Evolutionary conservation across 495 filamentous ascomycete genomes (phyloP).

Genomic region (Letharia lupina): DNA sequence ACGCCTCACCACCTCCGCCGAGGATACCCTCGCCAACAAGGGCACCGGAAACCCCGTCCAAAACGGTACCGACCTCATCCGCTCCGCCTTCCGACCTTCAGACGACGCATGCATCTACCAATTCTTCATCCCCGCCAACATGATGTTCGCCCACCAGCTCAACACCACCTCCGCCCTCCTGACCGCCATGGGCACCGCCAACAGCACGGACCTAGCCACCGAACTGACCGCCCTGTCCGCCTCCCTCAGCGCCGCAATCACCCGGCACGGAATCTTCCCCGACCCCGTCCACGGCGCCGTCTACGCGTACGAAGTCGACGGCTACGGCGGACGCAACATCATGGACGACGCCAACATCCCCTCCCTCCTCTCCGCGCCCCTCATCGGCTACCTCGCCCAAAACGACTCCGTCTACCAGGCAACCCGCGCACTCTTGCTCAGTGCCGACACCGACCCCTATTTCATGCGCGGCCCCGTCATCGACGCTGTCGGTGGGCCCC

Average conservation of each 20-base stretch:
- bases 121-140: constrained; percentile 55
- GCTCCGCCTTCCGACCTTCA: constrained; percentile 53
- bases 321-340: constrained; percentile 41
- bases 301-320: constrained; percentile 53
- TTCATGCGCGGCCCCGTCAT: constrained; percentile 47
- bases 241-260: constrained; percentile 43
- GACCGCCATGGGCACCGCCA: constrained; percentile 32
- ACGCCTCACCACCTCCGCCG: constrained; percentile 44
- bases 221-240: constrained; percentile 43
- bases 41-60: constrained; percentile 48
- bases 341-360: constrained; percentile 60
- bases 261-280: constrained; percentile 40
- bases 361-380: constrained; percentile 43
- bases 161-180: constrained; percentile 47
- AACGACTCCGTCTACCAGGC: constrained; percentile 40
- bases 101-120: constrained; percentile 53
- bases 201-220: constrained; percentile 33
- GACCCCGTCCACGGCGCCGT: constrained; percentile 37
- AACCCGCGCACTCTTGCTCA: constrained; percentile 41
- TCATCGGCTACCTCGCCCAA: constrained; percentile 39
- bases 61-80: constrained; percentile 49
- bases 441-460: constrained; percentile 43
- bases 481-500: constrained; percentile 46
- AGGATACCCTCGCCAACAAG: constrained; percentile 51
- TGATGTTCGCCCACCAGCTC: constrained; percentile 55